Conservation (phyloP, 441 rosid genomes). For the Populus hybrid region DNA sequence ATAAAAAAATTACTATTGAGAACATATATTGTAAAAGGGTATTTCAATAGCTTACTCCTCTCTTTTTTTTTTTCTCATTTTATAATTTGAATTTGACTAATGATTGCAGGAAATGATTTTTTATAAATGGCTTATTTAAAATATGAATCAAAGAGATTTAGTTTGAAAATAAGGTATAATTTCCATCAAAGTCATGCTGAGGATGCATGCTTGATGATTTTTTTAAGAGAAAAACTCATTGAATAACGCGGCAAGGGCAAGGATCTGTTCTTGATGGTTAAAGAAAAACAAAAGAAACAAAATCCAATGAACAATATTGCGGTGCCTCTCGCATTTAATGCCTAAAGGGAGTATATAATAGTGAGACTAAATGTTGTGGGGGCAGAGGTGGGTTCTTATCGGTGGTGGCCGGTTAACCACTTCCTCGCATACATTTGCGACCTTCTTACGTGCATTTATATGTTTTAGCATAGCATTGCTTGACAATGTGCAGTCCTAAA, state of each 20-base stretch:
- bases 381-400: neutral
- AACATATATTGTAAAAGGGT: too few species aligned
- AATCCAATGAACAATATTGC: neutral
- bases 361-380: conserved; percentile 16
- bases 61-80: too few species aligned
- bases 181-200: neutral
- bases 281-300: too few species aligned
- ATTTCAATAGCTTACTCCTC: too few species aligned
- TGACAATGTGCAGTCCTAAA: neutral
- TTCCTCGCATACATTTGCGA: neutral
- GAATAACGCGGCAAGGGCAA: too few species aligned
- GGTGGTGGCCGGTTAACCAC: conserved; percentile 31
- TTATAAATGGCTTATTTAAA: neutral
- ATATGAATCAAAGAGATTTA: neutral
- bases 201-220: neutral
- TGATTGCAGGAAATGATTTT: neutral
- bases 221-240: neutral
- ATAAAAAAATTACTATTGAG: neutral
- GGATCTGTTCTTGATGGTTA: too few species aligned
- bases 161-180: neutral
- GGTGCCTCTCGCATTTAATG: conserved; percentile 29
- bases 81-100: neutral
- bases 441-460: conserved; percentile 4
- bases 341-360: neutral
- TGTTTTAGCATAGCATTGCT: neutral